Evolutionary conservation across 1,284 basidiomycete species (phyloP).

Genomic region (Omphalotus olearius): DNA sequence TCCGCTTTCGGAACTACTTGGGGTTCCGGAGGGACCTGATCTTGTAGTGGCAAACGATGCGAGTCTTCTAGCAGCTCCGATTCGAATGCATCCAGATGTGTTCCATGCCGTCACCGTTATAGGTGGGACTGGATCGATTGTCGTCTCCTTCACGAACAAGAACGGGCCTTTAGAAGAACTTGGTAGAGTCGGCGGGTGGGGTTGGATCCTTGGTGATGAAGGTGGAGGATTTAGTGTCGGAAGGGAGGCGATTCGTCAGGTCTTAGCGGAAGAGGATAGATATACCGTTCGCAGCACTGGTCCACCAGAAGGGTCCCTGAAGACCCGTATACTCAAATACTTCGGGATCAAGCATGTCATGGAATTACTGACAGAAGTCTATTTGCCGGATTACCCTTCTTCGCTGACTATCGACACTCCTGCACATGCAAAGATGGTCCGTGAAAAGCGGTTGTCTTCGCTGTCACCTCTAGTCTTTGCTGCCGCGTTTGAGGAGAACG

Average conservation of each 20-base stretch:
- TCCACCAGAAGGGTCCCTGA: slow-evolving; percentile 32
- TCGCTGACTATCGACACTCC: slow-evolving; percentile 21
- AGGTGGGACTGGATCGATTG: slow-evolving; percentile 69
- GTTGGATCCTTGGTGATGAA: slow-evolving; percentile 80
- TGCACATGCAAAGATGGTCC: slow-evolving; percentile 34
- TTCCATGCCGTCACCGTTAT: slow-evolving; percentile 60
- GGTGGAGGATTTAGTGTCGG: slow-evolving; percentile 76
- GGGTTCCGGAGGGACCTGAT: slow-evolving; percentile 45
- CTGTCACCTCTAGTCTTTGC: slow-evolving; percentile 71
- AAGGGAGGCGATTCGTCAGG: slow-evolving; percentile 62
- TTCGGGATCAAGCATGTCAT: slow-evolving; percentile 56
- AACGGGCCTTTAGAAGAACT: slow-evolving; percentile 47
- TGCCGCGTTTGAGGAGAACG: slow-evolving; percentile 60
- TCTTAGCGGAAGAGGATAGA: slow-evolving; percentile 54
- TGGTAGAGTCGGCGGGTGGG: slow-evolving; percentile 74
- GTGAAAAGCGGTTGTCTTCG: slow-evolving; percentile 71
- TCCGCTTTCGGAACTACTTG: slow-evolving; percentile 50
- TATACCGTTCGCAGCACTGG: slow-evolving; percentile 39
- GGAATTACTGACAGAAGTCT: slow-evolving; percentile 59
- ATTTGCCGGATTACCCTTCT: slow-evolving; percentile 45
- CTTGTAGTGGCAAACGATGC: slow-evolving; percentile 73
- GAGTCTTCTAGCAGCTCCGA: slow-evolving; percentile 68
- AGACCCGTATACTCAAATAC: slow-evolving; percentile 40
- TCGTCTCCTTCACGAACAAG: slow-evolving; percentile 54
- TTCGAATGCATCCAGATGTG: slow-evolving; percentile 55